These are phyloP conservation scores for Triadica sebifera DNA, from an alignment of 345 rosid species.

Conservation along the genomic window DNA sequence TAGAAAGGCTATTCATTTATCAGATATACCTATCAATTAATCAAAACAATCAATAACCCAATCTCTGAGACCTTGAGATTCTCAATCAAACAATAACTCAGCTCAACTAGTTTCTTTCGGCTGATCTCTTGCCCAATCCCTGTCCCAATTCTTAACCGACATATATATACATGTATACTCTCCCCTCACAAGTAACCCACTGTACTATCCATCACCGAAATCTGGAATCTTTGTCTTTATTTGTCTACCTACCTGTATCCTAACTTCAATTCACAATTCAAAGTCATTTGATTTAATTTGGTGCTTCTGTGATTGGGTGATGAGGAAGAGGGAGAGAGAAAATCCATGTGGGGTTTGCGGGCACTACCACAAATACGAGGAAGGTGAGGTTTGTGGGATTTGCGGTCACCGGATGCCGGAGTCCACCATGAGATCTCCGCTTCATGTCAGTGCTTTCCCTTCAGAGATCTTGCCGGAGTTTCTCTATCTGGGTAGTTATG, in stretches of 20 bases:
- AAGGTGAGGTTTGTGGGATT: slow-evolving; percentile 92
- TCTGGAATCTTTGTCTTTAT: background rate
- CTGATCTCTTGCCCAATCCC: background rate
- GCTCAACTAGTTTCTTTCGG: no score
- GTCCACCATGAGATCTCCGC: slow-evolving; percentile 41
- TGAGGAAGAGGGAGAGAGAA: slow-evolving; percentile 99
- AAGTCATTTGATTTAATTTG: background rate
- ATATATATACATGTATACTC: no score
- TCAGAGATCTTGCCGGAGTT: slow-evolving; percentile 91
- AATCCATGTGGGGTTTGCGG: slow-evolving; percentile 97
- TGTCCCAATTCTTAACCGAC: background rate
- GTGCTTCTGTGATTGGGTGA: slow-evolving; percentile 15
- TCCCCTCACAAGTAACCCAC: background rate
- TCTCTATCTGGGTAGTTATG: slow-evolving; percentile 90
- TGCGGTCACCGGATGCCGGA: slow-evolving; percentile 83
- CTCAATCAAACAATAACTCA: no score
- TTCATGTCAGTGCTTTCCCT: slow-evolving; percentile 81
- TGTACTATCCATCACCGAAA: background rate
- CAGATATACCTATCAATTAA: no score
- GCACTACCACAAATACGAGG: slow-evolving; percentile 98
- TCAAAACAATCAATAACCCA: no score
- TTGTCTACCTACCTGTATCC: background rate
- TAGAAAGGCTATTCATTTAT: no score
- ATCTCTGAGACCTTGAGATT: no score
- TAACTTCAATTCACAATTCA: background rate